These are phyloP conservation scores for Pyropia haitanensis DNA, from an alignment of 23 red algal genomes.

Conservation along the genomic window DNA sequence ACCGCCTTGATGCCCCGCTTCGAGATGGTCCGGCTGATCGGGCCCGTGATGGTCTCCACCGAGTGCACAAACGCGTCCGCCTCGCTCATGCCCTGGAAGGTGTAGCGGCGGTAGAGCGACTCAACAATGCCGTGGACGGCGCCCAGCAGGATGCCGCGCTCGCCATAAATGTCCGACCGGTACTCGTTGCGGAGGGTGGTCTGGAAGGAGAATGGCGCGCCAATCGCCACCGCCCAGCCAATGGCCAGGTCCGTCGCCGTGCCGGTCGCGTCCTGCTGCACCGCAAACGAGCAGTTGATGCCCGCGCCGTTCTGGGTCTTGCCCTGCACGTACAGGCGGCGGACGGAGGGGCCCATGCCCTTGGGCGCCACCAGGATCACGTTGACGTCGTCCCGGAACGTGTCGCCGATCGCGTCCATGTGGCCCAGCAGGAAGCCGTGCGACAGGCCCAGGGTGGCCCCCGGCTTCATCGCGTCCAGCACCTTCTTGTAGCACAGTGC, in stretches of 20 bases:
- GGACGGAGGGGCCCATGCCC: constrained; percentile 97
- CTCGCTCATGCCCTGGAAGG: constrained; percentile 42
- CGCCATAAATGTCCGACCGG: constrained; percentile 94
- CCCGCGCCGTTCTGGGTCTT: constrained; percentile 84
- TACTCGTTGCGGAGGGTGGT: constrained; percentile 92
- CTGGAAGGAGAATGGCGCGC: constrained; percentile 82
- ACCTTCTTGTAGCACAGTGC: constrained; percentile 77
- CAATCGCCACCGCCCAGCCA: constrained; percentile 83
- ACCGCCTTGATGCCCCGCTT: constrained; percentile 94
- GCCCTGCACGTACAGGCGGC: constrained; percentile 92
- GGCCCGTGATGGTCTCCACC: constrained; percentile 82
- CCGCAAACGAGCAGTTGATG: constrained; percentile 98
- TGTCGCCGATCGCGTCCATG: constrained; percentile 84
- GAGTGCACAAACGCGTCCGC: constrained; percentile 77
- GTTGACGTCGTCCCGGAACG: constrained; percentile 68
- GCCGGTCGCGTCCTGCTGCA: constrained; percentile 71
- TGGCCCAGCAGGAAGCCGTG: constrained; percentile 96
- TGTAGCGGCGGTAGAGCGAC: constrained; percentile 73
- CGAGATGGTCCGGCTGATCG: constrained; percentile 65
- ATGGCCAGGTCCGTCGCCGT: constrained; percentile 84
- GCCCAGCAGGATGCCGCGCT: constrained; percentile 88
- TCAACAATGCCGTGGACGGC: constrained; percentile 94
- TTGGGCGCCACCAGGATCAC: constrained; percentile 98
- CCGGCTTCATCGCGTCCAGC: constrained; percentile 85
- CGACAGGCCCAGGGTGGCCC: constrained; percentile 81